Percentiles rank a stretch among this genome's conserved stretches.
These are phyloP conservation scores for Postia placenta DNA, from an alignment of 768 basidiomycete species.

Conservation along the genomic window DNA sequence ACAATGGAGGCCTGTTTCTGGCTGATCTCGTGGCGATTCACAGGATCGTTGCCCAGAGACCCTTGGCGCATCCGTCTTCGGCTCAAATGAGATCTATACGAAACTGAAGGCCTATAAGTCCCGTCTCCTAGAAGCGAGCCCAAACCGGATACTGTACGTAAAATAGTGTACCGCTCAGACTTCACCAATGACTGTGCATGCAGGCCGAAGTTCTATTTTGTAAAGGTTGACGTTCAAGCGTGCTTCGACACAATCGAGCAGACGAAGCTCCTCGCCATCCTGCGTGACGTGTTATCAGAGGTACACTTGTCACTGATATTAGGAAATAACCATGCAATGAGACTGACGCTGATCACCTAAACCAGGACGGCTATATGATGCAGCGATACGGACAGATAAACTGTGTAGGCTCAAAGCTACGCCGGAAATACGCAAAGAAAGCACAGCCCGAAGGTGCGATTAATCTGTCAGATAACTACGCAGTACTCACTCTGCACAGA, in stretches of 20 bases:
- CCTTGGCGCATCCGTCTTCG: constrained; percentile 79
- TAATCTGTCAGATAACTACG: not conserved
- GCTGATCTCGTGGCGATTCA: too few species aligned
- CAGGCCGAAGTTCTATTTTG: constrained; percentile 89
- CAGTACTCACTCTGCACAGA: constrained; percentile 34
- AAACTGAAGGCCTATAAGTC: constrained; percentile 69
- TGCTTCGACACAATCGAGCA: constrained; percentile 98
- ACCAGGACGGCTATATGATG: constrained; percentile 68
- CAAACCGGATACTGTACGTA: not conserved
- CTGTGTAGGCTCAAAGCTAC: constrained; percentile 48
- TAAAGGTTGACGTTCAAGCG: constrained; percentile 92
- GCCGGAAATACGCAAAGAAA: constrained; percentile 49
- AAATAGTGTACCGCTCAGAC: not conserved
- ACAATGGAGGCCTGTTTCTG: constrained; percentile 3
- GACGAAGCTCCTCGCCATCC: constrained; percentile 70
- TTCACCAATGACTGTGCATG: too few species aligned
- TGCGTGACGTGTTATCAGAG: constrained; percentile 68
- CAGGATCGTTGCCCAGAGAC: constrained; percentile 60
- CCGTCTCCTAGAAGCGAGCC: constrained; percentile 26
- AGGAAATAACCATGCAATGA: too few species aligned
- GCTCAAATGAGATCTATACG: constrained; percentile 74
- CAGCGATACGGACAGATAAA: constrained; percentile 66
- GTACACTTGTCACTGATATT: constrained; percentile 36
- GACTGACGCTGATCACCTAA: too few species aligned
- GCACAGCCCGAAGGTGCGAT: constrained; percentile 60